Conservation (phyloP, 495 filamentous ascomycete genomes). For the Penicillium samsonianum region DNA sequence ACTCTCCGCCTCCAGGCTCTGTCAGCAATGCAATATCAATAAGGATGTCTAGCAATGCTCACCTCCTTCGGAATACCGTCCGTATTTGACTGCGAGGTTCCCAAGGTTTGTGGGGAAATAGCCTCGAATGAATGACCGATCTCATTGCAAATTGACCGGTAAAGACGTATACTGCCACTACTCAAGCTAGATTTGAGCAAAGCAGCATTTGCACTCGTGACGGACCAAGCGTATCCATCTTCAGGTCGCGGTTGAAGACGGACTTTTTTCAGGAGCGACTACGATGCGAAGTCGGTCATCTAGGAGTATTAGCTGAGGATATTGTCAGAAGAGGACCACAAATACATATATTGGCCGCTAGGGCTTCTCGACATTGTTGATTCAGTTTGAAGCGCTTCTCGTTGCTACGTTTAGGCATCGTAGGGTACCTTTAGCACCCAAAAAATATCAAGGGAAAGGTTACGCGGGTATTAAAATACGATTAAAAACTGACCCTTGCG, state of each 20-base stretch:
- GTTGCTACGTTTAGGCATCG: no score
- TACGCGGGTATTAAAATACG: neutral
- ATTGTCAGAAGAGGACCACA: no score
- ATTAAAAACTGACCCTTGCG: neutral
- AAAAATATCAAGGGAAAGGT: neutral
- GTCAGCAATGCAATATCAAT: neutral
- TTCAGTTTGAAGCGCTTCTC: no score
- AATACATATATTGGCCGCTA: no score
- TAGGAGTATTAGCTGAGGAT: no score
- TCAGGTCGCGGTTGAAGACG: no score
- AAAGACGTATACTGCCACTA: conserved; percentile 6
- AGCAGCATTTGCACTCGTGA: neutral
- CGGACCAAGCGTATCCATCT: conserved; percentile 13
- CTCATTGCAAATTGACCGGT: neutral
- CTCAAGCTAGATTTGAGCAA: conserved; percentile 1
- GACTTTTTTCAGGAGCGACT: no score
- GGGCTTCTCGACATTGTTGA: no score
- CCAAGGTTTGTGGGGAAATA: neutral
- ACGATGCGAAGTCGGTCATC: no score
- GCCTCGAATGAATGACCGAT: conserved; percentile 2
- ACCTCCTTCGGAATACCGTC: neutral
- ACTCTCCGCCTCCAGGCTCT: neutral
- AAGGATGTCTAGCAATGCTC: neutral
- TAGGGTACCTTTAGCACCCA: no score
- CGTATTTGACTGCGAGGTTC: neutral